Evolutionary conservation across 768 basidiomycete genomes (phyloP).

Genomic region (Boletus sp.): DNA sequence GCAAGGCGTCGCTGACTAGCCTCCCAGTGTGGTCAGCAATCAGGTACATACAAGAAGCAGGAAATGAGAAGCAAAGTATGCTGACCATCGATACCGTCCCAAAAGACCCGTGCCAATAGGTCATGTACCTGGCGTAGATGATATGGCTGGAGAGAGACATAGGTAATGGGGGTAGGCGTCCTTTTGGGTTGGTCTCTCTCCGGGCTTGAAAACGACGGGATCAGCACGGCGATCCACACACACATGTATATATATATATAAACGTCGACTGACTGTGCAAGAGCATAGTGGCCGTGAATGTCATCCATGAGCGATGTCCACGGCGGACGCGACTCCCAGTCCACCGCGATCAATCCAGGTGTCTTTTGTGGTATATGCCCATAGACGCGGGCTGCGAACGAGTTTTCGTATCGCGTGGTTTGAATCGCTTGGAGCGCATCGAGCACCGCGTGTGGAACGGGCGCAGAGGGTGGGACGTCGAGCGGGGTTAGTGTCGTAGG

Average conservation of each 20-base stretch:
- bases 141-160: slow-evolving; percentile 52
- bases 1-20: slow-evolving; percentile 67
- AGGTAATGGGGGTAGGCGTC: slow-evolving; percentile 54
- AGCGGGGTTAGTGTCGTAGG: slow-evolving; percentile 27
- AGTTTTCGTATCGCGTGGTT: slow-evolving; percentile 63
- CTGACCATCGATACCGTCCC: slow-evolving; percentile 75
- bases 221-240: slow-evolving; percentile 1
- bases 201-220: slow-evolving; percentile 42
- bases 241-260: neutral
- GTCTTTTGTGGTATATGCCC: slow-evolving; percentile 35
- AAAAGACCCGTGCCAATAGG: slow-evolving; percentile 64
- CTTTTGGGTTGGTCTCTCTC: slow-evolving; percentile 46
- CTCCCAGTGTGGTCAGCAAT: neutral
- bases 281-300: slow-evolving; percentile 59
- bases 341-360: slow-evolving; percentile 50
- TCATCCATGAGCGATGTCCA: slow-evolving; percentile 80
- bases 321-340: slow-evolving; percentile 69
- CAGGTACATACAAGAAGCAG: neutral
- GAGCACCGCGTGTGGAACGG: slow-evolving; percentile 36
- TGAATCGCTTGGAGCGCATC: slow-evolving; percentile 54
- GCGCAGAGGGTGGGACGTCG: slow-evolving; percentile 23
- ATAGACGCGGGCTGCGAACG: slow-evolving; percentile 64
- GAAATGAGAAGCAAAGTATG: neutral
- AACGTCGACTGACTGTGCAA: slow-evolving; percentile 49
- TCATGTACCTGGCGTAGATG: slow-evolving; percentile 75